phyloP scores from a whole-genome alignment of 306 rosid genomes.

The Parietaria judaica region DNA sequence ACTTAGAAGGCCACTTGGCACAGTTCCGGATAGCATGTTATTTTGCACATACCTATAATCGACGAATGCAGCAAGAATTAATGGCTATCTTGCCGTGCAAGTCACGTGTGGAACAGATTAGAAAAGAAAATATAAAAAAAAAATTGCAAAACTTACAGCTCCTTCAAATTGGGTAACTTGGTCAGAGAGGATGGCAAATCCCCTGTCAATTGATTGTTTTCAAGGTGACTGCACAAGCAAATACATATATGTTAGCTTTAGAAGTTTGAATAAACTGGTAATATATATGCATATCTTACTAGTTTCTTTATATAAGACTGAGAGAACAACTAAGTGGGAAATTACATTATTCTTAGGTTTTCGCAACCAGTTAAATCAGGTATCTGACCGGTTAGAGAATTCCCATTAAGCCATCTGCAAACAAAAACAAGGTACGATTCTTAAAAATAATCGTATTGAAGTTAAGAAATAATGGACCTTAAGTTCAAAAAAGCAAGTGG shows the following conservation, averaged over 20 bases:
- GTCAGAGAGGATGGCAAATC: slow-evolving; percentile 55
- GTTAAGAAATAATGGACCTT: background rate
- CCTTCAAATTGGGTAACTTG: slow-evolving; percentile 71
- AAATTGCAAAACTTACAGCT: slow-evolving; percentile 51
- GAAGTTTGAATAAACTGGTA: slow-evolving; percentile 4
- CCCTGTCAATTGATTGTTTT: slow-evolving; percentile 74
- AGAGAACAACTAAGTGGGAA: slow-evolving; percentile 10
- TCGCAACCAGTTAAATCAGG: slow-evolving; percentile 76
- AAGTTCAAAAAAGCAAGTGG: slow-evolving; percentile 5
- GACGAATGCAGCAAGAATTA: slow-evolving; percentile 19
- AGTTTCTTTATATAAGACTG: too few relatives aligned
- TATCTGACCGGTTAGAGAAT: slow-evolving; percentile 56
- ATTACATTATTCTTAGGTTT: slow-evolving; percentile 77
- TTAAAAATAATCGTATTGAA: slow-evolving; percentile 3
- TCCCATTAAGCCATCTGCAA: slow-evolving; percentile 55
- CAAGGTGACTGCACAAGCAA: slow-evolving; percentile 70
- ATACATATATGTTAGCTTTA: slow-evolving; percentile 9
- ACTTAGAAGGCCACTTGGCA: slow-evolving; percentile 56
- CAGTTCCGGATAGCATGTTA: slow-evolving; percentile 66
- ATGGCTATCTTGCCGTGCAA: background rate
- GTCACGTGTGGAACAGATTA: background rate
- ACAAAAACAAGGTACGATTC: slow-evolving; percentile 9
- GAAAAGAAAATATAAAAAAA: slow-evolving; percentile 8
- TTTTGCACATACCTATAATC: slow-evolving; percentile 73
- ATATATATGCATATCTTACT: background rate